Conservation (phyloP, 2,329 filamentous ascomycete species). For the Amphichorda felina region DNA sequence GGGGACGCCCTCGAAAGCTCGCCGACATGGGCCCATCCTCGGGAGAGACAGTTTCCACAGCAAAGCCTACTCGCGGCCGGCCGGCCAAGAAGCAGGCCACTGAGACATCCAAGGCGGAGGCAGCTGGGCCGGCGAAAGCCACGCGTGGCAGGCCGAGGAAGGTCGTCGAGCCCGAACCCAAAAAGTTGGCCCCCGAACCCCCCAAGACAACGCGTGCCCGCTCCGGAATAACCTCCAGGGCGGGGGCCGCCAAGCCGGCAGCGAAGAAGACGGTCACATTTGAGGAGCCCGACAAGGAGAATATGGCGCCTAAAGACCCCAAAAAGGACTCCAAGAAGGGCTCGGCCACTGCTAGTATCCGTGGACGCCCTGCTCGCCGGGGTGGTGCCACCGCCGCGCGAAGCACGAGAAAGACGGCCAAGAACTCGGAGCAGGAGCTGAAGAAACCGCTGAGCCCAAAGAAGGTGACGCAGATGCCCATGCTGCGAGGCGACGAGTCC, state of each 20-base stretch:
- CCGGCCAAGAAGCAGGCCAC: conserved; percentile 13
- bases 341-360: conserved; percentile 19
- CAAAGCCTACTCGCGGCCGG: conserved; percentile 16
- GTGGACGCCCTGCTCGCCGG: conserved; percentile 30
- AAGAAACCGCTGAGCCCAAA: conserved; percentile 50
- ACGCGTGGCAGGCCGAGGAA: conserved; percentile 34
- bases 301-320: conserved; percentile 28
- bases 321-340: conserved; percentile 20
- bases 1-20: conserved; percentile 31
- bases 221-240: conserved; percentile 15
- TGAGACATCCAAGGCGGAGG: conserved; percentile 10
- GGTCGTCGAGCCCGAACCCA: conserved; percentile 11
- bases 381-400: conserved; percentile 16
- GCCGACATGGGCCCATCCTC: conserved; percentile 10
- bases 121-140: conserved; percentile 12
- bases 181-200: conserved; percentile 11
- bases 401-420: conserved; percentile 21
- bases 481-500: conserved; percentile 30
- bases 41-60: conserved; percentile 2
- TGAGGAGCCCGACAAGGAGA: conserved; percentile 54
- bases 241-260: conserved; percentile 26
- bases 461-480: conserved; percentile 48
- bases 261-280: conserved; percentile 53
- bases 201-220: conserved; percentile 18
- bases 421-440: conserved; percentile 15